Percentiles rank a stretch among this genome's conserved stretches.
Conservation (phyloP, 2,329 filamentous ascomycete species). For the Aaosphaeria pasadenensis region DNA sequence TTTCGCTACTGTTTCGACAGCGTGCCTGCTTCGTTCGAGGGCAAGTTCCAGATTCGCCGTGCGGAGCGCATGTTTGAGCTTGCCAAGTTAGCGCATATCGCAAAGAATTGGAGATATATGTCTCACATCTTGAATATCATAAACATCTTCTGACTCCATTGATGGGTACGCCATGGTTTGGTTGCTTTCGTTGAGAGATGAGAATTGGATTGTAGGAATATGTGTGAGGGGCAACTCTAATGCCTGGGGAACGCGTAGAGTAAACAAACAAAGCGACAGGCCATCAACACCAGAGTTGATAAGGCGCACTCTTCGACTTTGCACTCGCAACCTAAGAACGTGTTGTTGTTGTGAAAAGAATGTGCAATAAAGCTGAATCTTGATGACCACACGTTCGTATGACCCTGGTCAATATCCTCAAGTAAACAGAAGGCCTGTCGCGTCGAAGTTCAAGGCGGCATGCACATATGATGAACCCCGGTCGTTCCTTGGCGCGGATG, state of each 20-base stretch:
- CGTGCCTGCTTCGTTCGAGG: conserved; percentile 64
- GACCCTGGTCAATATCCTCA: too few species aligned
- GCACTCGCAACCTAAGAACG: too few species aligned
- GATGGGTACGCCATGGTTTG: conserved; percentile 18
- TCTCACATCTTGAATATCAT: conserved; percentile 35
- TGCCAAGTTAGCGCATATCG: not conserved
- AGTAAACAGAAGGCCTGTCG: too few species aligned
- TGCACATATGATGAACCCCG: conserved; percentile 2
- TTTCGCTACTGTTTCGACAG: conserved; percentile 66
- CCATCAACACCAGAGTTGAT: too few species aligned
- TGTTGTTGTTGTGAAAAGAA: too few species aligned
- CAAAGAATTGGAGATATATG: conserved; percentile 1
- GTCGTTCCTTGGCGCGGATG: not conserved
- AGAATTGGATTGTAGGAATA: conserved; percentile 7
- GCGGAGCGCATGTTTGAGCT: conserved; percentile 51
- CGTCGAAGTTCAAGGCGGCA: too few species aligned
- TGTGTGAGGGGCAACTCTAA: conserved; percentile 14
- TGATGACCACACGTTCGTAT: too few species aligned
- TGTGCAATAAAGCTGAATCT: too few species aligned
- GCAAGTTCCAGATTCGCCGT: conserved; percentile 62
- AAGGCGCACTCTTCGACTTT: too few species aligned
- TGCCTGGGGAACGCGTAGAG: conserved; percentile 23
- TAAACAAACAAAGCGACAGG: conserved; percentile 21
- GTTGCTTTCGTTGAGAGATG: conserved; percentile 1
- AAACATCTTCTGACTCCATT: conserved; percentile 21